Evolutionary conservation across 2,329 filamentous ascomycete genomes (phyloP).

Genomic region (Alternaria triticina): DNA sequence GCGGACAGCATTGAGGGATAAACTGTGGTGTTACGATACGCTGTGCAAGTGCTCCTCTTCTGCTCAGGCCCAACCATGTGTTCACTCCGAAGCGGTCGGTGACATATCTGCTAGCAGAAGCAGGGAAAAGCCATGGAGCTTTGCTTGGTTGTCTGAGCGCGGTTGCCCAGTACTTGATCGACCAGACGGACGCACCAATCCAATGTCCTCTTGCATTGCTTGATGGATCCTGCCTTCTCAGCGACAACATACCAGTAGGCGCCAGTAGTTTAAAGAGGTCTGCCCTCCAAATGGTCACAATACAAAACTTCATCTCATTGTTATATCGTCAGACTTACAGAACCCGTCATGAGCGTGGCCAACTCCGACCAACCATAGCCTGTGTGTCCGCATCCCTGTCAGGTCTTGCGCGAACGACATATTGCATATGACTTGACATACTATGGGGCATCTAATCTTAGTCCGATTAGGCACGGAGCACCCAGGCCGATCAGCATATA

Average conservation of each 20-base stretch:
- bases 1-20: background rate
- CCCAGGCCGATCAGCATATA: conserved; percentile 1
- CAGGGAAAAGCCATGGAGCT: background rate
- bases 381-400: background rate
- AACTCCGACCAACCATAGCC: background rate
- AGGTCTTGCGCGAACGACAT: background rate
- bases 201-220: background rate
- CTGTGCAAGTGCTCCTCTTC: background rate
- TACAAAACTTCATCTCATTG: background rate
- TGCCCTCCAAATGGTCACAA: background rate
- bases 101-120: background rate
- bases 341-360: background rate
- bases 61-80: background rate
- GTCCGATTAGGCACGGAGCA: conserved; percentile 4
- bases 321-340: background rate
- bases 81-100: conserved; percentile 6
- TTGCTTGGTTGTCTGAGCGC: background rate
- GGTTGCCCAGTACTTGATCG: background rate
- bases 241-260: background rate
- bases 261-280: background rate
- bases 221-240: background rate
- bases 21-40: background rate
- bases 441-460: conserved; percentile 2
- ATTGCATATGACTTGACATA: conserved; percentile 6
- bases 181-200: background rate